These are phyloP conservation scores for Gonapodya prolifera DNA, from an alignment of 192 early-diverging fungal genomes.

Conservation along the genomic window DNA sequence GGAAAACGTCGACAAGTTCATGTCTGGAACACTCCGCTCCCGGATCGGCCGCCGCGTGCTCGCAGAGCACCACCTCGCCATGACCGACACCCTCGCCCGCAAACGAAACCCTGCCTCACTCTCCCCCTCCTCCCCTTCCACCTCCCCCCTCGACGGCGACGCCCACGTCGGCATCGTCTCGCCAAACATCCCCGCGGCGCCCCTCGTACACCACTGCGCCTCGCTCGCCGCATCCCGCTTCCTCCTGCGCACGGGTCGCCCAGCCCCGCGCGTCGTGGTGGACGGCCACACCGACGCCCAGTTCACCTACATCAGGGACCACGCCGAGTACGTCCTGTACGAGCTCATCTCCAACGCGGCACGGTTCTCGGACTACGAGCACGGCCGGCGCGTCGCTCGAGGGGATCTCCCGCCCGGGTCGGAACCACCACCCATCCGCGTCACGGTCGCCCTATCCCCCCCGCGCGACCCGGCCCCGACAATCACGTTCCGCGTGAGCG, in stretches of 20 bases:
- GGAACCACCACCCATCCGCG: constrained; percentile 54
- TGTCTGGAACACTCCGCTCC: constrained; percentile 78
- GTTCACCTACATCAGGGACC: constrained; percentile 90
- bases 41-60: constrained; percentile 82
- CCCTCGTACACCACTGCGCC: constrained; percentile 1
- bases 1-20: constrained; percentile 64
- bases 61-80: constrained; percentile 82
- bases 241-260: background rate
- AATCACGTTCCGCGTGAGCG: constrained; percentile 83
- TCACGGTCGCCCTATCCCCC: constrained; percentile 25
- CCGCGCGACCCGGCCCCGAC: constrained; percentile 59
- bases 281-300: constrained; percentile 59
- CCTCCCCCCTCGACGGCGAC: background rate
- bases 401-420: background rate
- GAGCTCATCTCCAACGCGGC: constrained; percentile 37
- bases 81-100: constrained; percentile 32
- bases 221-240: background rate
- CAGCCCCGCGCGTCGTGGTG: constrained; percentile 58
- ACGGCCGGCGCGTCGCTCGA: background rate
- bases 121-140: background rate
- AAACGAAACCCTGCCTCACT: background rate
- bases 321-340: constrained; percentile 86
- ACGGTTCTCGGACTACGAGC: background rate
- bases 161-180: background rate
- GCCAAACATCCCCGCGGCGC: background rate